A percentile compares a stretch with the other conserved stretches of the same genome.
Conservation (phyloP, 2,329 filamentous ascomycete genomes). For the Penicillium sumatraense region DNA sequence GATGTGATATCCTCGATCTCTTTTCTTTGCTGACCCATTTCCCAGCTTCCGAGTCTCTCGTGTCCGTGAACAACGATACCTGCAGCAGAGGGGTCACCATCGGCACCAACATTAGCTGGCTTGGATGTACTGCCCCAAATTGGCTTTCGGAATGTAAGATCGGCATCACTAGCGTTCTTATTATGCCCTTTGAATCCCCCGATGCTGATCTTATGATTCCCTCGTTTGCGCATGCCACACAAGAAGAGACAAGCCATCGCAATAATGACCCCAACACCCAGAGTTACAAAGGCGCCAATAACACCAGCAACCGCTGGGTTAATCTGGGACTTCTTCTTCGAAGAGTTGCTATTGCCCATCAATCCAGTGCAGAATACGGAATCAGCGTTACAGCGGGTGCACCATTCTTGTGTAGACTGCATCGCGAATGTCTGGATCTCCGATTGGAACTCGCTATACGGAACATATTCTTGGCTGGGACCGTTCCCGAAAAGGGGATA, state of each 20-base stretch:
- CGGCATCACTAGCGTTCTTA: conserved; percentile 60
- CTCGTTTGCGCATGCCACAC: conserved; percentile 51
- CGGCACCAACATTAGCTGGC: conserved; percentile 35
- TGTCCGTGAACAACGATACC: conserved; percentile 44
- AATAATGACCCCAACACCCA: conserved; percentile 51
- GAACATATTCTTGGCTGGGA: conserved; percentile 51
- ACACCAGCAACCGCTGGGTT: conserved; percentile 56
- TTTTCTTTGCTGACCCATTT: conserved; percentile 50
- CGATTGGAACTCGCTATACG: conserved; percentile 56
- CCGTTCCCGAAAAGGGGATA: conserved; percentile 59
- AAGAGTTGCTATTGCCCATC: conserved; percentile 16
- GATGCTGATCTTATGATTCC: conserved; percentile 40
- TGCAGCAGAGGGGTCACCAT: conserved; percentile 19
- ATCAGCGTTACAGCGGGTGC: conserved; percentile 50
- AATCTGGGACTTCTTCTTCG: conserved; percentile 31
- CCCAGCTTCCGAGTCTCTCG: conserved; percentile 63
- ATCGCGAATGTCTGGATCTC: conserved; percentile 51
- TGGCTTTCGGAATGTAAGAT: conserved; percentile 50
- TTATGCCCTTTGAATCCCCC: conserved; percentile 61
- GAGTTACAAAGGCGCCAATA: conserved; percentile 59
- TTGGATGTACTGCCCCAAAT: conserved; percentile 44
- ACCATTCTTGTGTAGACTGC: conserved; percentile 57
- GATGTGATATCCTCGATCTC: conserved; percentile 17
- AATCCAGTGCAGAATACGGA: conserved; percentile 58
- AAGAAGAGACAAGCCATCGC: conserved; percentile 47